Percentiles rank a stretch among this genome's conserved stretches.
Conservation (phyloP, 2,329 filamentous ascomycete species). For the Clonostachys solani region DNA sequence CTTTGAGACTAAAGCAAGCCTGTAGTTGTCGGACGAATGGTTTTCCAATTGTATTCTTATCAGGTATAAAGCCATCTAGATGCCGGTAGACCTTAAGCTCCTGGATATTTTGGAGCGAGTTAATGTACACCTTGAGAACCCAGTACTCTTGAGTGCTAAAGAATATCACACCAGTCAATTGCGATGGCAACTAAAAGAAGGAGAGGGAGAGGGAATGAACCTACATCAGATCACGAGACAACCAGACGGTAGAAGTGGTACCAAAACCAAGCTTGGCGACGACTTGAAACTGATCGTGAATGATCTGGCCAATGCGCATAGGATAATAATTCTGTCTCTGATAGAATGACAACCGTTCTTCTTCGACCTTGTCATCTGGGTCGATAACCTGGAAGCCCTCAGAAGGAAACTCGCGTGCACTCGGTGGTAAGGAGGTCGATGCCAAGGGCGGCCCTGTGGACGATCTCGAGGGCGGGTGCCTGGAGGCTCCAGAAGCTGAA, state of each 20-base stretch:
- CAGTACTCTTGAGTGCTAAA: conserved; percentile 3
- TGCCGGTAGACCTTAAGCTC: conserved; percentile 22
- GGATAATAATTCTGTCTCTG: conserved; percentile 24
- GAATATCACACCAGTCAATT: too few species aligned
- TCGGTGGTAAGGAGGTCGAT: neutral
- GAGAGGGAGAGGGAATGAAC: too few species aligned
- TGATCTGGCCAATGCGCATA: conserved; percentile 22
- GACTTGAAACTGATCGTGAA: conserved; percentile 24
- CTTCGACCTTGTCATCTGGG: conserved; percentile 14
- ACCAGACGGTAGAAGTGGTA: too few species aligned
- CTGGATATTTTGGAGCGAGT: conserved; percentile 15
- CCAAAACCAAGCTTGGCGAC: conserved; percentile 8
- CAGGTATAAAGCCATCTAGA: conserved; percentile 10
- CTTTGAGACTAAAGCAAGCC: conserved; percentile 24
- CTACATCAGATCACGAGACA: too few species aligned
- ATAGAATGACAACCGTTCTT: conserved; percentile 17
- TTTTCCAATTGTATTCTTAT: conserved; percentile 16
- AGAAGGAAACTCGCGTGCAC: conserved; percentile 4
- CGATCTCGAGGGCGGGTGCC: too few species aligned
- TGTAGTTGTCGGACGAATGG: conserved; percentile 21
- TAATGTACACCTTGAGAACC: conserved; percentile 25
- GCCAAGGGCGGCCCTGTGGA: too few species aligned
- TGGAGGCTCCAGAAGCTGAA: too few species aligned
- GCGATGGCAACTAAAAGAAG: too few species aligned
- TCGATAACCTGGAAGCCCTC: conserved; percentile 10